Evolutionary conservation across 495 filamentous ascomycete genomes (phyloP).

Genomic region (Usnea hakonensis): DNA sequence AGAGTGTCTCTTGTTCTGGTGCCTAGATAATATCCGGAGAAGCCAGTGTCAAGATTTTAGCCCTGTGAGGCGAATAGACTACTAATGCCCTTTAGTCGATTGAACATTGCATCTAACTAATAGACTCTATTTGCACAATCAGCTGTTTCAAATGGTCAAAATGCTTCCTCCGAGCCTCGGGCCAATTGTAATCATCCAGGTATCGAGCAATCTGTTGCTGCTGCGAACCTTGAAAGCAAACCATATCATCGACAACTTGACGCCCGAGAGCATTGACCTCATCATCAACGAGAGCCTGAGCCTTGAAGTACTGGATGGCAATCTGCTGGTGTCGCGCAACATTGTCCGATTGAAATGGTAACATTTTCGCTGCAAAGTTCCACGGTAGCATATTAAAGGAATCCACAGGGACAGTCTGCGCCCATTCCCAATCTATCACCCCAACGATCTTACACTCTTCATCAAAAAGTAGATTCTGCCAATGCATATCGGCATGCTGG

Average conservation of each 20-base stretch:
- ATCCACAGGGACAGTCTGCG: neutral
- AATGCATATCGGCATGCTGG: neutral
- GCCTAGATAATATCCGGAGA: no score
- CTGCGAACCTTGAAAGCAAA: conserved; percentile 1
- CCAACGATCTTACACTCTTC: neutral
- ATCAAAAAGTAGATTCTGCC: conserved; percentile 1
- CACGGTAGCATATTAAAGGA: neutral
- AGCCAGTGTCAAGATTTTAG: no score
- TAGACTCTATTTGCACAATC: neutral
- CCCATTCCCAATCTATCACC: conserved; percentile 4
- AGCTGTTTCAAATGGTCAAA: neutral
- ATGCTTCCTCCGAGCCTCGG: conserved; percentile 3
- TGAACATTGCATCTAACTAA: neutral
- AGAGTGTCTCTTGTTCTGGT: no score
- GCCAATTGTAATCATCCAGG: conserved; percentile 1
- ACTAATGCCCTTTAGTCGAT: neutral
- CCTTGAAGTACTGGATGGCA: neutral
- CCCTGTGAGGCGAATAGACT: no score
- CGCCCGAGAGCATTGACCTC: neutral
- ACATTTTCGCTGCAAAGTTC: conserved; percentile 3
- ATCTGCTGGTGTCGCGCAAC: neutral
- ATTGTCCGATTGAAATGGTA: neutral
- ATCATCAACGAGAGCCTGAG: neutral
- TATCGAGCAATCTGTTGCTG: neutral
- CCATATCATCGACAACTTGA: neutral